Base-by-base conservation (phyloP, 371 early-diverging fungal genomes). In the Chytridium lagenaria region DNA sequence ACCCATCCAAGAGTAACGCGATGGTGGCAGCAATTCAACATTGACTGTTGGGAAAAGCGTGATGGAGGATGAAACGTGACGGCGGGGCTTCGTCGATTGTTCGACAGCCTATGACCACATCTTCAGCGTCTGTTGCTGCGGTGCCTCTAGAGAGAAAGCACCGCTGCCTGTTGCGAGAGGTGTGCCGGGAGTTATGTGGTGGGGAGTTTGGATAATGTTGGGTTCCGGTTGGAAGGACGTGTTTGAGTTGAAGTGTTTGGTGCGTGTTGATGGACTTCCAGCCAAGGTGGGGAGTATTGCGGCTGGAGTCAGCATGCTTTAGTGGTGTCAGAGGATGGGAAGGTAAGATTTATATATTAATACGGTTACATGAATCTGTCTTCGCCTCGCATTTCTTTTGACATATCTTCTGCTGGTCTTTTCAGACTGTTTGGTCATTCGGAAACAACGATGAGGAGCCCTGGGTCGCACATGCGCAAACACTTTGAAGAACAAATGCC, bases 241-340 rank as follows among this genome's bases (percentile, higher is more conserved):
- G 10, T 64, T 37, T 12, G 33, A 33, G 37, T 22, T 33, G 22
- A 33, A 39, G 26, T 26, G 22, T 12, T 37, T 64, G 10, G 34
- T 36, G 12, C 22, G 65, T 7, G 37, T 64, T n/a, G 34, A 37
- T 64, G 22, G 12, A 5, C 65, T 33, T n/a, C n/a, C 28, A 22
- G 12, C 10, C 10, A 39, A 64, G 34, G 12, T 34, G 28, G 5
- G 34, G 12, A 15, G 22, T 12, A 26, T 64, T 39, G 65, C 65
- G 3, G 65, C 37, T 7, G 65, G 65, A 37, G 34, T 64, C 37
- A 64, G n/a, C 65, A 64, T 64, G 65, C 12, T 22, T 19, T 64
- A 12, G 65, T 64, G 65, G 65, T 64, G 12, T 64, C 65, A n/a
- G 39, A 64, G 34, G 39, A 64, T 37, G 34, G 65, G 34, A 64